Evolutionary conservation across 75 land plant genomes (phyloP), one percentile per base, ranked within the genome.

Genomic region (Sequoiadendron giganteum): DNA sequence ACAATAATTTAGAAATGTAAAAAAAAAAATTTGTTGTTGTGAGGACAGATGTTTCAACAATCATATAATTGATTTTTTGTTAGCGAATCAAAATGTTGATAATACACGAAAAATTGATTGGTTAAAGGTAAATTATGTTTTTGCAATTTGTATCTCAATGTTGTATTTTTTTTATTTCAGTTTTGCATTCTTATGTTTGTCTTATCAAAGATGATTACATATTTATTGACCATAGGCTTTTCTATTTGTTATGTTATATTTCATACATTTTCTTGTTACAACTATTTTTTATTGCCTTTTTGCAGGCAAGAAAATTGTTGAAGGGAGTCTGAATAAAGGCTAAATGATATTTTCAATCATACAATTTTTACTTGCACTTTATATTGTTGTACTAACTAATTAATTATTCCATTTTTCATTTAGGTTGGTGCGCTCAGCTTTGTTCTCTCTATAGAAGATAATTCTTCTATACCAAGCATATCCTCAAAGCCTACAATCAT

Each of bases 341-440:
- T 55, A 1, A 52, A 10, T 10, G 54, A 10, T 15, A 14, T 1
- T 86, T 9, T 47, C 52, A 18, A 2, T 82, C 25, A 19, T 43
- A 10, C 61, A 30, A 1, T 25, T 25, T 36, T 81, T 75, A 25
- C 3, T 14, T 55, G 15, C 15, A 15, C 16, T 13, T 14, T 15
- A 14, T 55, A 55, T 1, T 18, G 36, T 45, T 61, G 10, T 85
- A 25, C 48, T 72, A 25, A 6, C 88, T 49, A 45, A 80, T 84
- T 43, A 38, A 75, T 34, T 32, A 73, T 14, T 88, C 47, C 11
- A 8, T 48, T 87, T 43, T 47, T 48, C 86, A 13, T 75, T 34
- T 92, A 98, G 98, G 86, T 95, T 70, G 97, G 99, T 88, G 99
- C 98, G 1, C 87, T 94, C 56, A 98, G 96, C 85, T 94, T 95